Evolutionary conservation across 2,329 filamentous ascomycete species (phyloP), one percentile per base, ranked within the genome.

Genomic region (Aspergillus fumigatus): DNA sequence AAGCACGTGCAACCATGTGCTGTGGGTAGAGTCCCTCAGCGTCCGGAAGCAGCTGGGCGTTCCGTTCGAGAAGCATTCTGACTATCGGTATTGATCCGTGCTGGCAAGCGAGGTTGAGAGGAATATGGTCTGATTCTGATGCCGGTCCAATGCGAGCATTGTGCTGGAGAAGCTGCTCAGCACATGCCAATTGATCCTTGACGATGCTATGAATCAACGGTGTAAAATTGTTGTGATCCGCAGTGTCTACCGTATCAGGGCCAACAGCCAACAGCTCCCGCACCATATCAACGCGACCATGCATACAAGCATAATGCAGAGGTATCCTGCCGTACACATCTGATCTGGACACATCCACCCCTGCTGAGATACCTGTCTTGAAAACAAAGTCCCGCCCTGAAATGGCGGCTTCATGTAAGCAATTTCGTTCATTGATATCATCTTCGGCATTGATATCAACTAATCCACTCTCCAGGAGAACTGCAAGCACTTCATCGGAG

Each of bases 11-110:
- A 21, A 97, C 93, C 35, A 97, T 83, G 75, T 99, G 94, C 70
- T 97, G 94, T n/a, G 94, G 94, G 70, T 90, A 99, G 10, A 99
- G 80, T 1, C 94, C 94, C 78, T 99, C 94, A 2, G 94, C 94
- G 74, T 99, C 94, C 8, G 94, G 88, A n/a, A 97, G 79, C 57
- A 99, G 88, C 55, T 84, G 82, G 5, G 93, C 91, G 8, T 88
- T 86, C 63, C 90, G 86, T 65, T 89, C 87, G 51, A 99, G 80
- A 1, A 99, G 84, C 58, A 96, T 81, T 68, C 92, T 87, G 17
- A 96, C 90, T 58, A 96, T 93, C 14, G 87, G 84, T 25, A 91
- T 79, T 0, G 92, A 94, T 2, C 91, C 93, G 74, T 96, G 90
- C 70, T 97, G 93, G 70, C 94, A 99, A 47, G 94, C 93, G 52